Evolutionary conservation across 352 stramenopile species (phyloP), one percentile per base, ranked within the genome.

Genomic region (Phytophthora pisi): DNA sequence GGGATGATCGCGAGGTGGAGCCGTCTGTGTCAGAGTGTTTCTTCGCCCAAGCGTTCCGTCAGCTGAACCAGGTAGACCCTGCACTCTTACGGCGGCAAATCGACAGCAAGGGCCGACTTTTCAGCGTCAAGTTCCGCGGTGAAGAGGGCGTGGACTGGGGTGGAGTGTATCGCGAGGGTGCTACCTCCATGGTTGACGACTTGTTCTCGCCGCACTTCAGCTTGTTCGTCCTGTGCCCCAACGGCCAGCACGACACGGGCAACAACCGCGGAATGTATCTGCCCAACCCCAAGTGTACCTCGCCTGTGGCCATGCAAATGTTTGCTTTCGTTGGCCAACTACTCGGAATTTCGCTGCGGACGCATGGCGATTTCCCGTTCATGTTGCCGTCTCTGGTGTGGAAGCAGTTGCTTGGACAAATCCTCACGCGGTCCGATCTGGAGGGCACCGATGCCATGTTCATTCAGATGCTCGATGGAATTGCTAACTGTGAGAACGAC

Each of bases 281-380:
- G 30, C 88, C 89, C 36, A 97, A 97, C 57, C 86, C 86, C 8
- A 93, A 95, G 62, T 97, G 89, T 59, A 94, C 86, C 59, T 96
- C 89, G 18, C 89, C 88, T 9, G 84, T 95, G 18, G 87, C 89
- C 0, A 93, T 92, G 61, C 82, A 96, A 67, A 98, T 98, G 93
- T 98, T 92, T 34, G 82, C 94, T 47, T 98, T 98, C 72, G 89
- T 98, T 4, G 96, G 96, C 13, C 97, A 98, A 66, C 63, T 98
- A 16, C 81, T 98, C 34, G 96, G 96, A 18, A 96, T 98, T 51
- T 97, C 92, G n/a, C 77, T 98, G 26, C 92, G 96, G 18, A 97
- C 93, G 5, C 92, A 91, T 24, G 91, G 95, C 6, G 94, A 97
- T 55, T 96, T 98, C 18, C 91, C 92, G 9, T 96, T 98, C 45